Percentiles rank a stretch among this genome's conserved stretches.
Evolutionary conservation across 1,284 basidiomycete species (phyloP).

Genomic region (Ustilago xerochloae): DNA sequence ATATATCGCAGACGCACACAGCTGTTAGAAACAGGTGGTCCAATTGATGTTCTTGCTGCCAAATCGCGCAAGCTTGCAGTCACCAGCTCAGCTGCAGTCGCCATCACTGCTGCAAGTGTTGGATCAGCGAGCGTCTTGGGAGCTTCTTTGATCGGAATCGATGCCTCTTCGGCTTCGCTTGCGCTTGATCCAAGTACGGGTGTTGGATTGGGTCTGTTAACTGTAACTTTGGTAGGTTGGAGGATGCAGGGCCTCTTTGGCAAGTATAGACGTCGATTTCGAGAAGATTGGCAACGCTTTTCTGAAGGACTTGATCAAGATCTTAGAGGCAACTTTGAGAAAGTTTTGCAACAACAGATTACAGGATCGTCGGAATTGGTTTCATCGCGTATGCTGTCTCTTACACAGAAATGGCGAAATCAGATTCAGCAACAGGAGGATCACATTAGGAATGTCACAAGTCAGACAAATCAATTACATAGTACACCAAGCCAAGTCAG

Average conservation of each 20-base stretch:
- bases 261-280: slow-evolving; percentile 62
- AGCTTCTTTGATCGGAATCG: slow-evolving; percentile 26
- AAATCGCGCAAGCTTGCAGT: slow-evolving; percentile 48
- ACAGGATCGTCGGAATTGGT: slow-evolving; percentile 21
- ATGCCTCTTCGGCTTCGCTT: slow-evolving; percentile 34
- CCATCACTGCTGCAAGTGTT: slow-evolving; percentile 35
- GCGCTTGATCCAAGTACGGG: slow-evolving; percentile 60
- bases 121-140: slow-evolving; percentile 45
- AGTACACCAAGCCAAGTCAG: background rate
- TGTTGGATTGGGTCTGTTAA: slow-evolving; percentile 59
- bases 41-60: slow-evolving; percentile 46
- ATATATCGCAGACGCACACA: slow-evolving; percentile 50
- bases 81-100: slow-evolving; percentile 31
- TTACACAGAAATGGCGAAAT: slow-evolving; percentile 8
- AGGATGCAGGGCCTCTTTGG: slow-evolving; percentile 66
- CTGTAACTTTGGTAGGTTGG: slow-evolving; percentile 60
- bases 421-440: slow-evolving; percentile 14
- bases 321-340: slow-evolving; percentile 32
- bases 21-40: slow-evolving; percentile 46
- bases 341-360: slow-evolving; percentile 19
- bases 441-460: slow-evolving; percentile 1
- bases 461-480: background rate
- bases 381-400: slow-evolving; percentile 11
- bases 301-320: slow-evolving; percentile 57
- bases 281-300: slow-evolving; percentile 63